phyloP scores from a whole-genome alignment of 2,329 filamentous ascomycete genomes.

The Cercospora citrullina region DNA sequence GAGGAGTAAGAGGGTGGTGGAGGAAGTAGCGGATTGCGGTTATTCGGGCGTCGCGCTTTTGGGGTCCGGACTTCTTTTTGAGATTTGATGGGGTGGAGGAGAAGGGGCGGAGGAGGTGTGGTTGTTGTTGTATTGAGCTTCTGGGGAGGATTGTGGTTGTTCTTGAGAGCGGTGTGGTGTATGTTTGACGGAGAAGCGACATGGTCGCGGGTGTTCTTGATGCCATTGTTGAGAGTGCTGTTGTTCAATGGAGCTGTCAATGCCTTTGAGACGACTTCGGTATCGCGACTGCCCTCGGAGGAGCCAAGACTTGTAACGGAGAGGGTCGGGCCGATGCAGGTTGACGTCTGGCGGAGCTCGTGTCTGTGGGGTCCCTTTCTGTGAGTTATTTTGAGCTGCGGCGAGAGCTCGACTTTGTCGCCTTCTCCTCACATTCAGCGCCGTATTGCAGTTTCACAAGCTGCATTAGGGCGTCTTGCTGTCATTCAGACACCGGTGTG shows the following conservation, averaged over 20 bases:
- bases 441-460: background rate
- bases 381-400: constrained; percentile 1
- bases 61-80: constrained; percentile 36
- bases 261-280: background rate
- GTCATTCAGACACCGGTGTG: background rate
- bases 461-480: background rate
- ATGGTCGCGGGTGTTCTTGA: constrained; percentile 28
- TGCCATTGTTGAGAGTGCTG: background rate
- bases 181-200: constrained; percentile 28
- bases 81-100: constrained; percentile 45
- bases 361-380: background rate
- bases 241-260: background rate
- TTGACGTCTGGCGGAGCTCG: background rate
- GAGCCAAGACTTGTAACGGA: constrained; percentile 7
- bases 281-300: constrained; percentile 11
- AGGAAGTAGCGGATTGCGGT: constrained; percentile 67
- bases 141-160: constrained; percentile 31
- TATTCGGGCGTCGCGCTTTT: constrained; percentile 37
- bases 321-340: constrained; percentile 1
- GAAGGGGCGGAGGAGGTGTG: constrained; percentile 1
- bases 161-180: constrained; percentile 20
- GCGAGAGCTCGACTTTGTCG: background rate
- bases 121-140: constrained; percentile 43
- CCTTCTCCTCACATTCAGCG: background rate
- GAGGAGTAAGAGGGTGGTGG: constrained; percentile 65